Base-by-base conservation (phyloP, 257 asterid species). In the Echites panduratus region DNA sequence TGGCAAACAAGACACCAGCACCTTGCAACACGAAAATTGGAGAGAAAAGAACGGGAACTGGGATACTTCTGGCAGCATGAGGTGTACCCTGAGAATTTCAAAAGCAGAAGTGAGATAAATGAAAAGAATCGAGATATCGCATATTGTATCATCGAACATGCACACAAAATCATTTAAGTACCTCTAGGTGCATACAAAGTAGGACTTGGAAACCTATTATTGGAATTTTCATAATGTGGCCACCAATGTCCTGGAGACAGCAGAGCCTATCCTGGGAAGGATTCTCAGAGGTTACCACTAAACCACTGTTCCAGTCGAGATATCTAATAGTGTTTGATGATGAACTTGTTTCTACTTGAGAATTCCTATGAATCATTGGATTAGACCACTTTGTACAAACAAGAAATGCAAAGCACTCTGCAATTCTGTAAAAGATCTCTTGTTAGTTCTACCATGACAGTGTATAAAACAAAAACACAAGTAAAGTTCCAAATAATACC, bases 351-450 rank as follows among this genome's bases (percentile, higher is more conserved):
- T 87, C 99, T 68, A 87, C 75, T 59, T 53, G 84, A 75, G 89
- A 75, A 71, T 84, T 83, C 84, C 90, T 75, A 83, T 92, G 99
- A 83, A 95, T 95, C 57, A 84, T 79, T 53, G 99, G 97, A 85
- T 95, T 95, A 66, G 96, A 86, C 99, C 99, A 95, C 87, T 87
- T 92, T 66, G 98, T 95, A 85, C 99, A 95, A 75, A 95, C 96
- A 87, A 95, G 98, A 84, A 92, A 95, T 0, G 99, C 97, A 84
- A 95, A 92, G 88, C 98, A 95, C 87, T 95, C 97, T 11, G 97
- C 98, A 71, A 95, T 87, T 77, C 99, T 95, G 82, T 41, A 75
- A 79, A 82, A 75, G 73, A 53, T 70, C 43, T 53, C 73, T 83
- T 75, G 73, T 70, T 72, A 79, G 47, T 74, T 53, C 49, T 68